Base-by-base conservation (phyloP, 2,329 filamentous ascomycete genomes). In the Fusarium bactridioides region DNA sequence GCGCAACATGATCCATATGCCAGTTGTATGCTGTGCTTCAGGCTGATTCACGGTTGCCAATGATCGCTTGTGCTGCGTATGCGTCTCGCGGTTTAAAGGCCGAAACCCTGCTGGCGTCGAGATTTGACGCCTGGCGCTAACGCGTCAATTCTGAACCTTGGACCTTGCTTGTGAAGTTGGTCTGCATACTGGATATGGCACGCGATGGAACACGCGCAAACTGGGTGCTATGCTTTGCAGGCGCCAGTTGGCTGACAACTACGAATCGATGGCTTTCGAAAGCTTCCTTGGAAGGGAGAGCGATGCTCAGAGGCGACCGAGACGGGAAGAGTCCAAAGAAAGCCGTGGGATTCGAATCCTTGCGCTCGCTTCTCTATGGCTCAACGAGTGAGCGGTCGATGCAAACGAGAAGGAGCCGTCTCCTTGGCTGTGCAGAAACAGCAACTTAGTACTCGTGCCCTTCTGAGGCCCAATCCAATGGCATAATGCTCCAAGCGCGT, bases 281-380 rank as follows among this genome's bases (percentile, higher is more conserved):
- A 27, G 54, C 47, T 60, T 59, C 56, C 65, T 60, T 66, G 58
- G 59, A 67, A 67, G 61, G 61, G 63, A 60, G 50, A 68, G 53
- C 54, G 58, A 56, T 51, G 55, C 38, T 67, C 54, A 67, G 66
- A 73, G 62, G 51, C 47, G 66, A 66, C 47, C 65, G 61, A 69
- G 61, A 50, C 65, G 74, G 72, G 62, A 68, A 59, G 60, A 69
- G 58, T 70, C 45, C 67, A 67, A 67, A 69, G 64, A 64, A 65
- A 74, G 64, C 64, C 61, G 72, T 69, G 73, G 77, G 77, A 78
- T 75, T 56, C 54, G 15, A 15, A 78, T 74, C 77, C 77, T 74
- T 78, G 77, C 62, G 40, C 41, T 67, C 68, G 69, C 73, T 73
- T 75, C 62, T 70, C 64, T 64, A 40, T 67, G 57, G 47, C 66